These are phyloP conservation scores for Fomitopsis palustris DNA, from an alignment of 1,284 basidiomycete genomes.

Conservation along the genomic window DNA sequence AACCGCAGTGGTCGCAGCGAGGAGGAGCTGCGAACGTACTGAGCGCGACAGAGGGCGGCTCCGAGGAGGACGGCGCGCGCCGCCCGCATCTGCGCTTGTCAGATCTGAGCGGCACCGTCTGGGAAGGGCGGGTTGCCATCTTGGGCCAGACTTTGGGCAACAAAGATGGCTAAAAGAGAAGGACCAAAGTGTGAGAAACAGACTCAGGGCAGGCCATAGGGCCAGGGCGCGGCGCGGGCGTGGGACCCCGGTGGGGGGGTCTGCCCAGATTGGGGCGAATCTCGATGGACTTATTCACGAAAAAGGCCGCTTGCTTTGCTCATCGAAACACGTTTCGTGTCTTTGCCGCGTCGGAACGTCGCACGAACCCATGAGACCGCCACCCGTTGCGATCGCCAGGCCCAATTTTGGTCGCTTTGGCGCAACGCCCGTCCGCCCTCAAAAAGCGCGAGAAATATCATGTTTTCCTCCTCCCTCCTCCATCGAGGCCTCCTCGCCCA, in stretches of 20 bases:
- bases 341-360: constrained; percentile 44
- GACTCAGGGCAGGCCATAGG: constrained; percentile 6
- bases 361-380: constrained; percentile 35
- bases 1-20: not conserved
- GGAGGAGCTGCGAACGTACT: not conserved
- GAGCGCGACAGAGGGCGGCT: not conserved
- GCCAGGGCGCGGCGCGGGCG: constrained; percentile 8
- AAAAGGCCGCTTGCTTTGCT: constrained; percentile 32
- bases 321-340: constrained; percentile 58
- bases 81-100: constrained; percentile 1
- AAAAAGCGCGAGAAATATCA: constrained; percentile 32
- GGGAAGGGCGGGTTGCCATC: not conserved
- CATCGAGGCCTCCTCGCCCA: constrained; percentile 14
- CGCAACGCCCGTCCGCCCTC: constrained; percentile 34
- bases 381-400: constrained; percentile 46
- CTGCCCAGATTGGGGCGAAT: constrained; percentile 16
- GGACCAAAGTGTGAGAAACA: constrained; percentile 3
- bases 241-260: constrained; percentile 9
- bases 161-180: constrained; percentile 1
- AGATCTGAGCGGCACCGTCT: not conserved
- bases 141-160: not conserved
- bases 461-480: constrained; percentile 29
- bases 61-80: constrained; percentile 1
- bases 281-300: constrained; percentile 24
- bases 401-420: constrained; percentile 39